Percentiles rank a stretch among this genome's conserved stretches.
Conservation (phyloP, 805 yeast species). For the Torulaspora quercuum region DNA sequence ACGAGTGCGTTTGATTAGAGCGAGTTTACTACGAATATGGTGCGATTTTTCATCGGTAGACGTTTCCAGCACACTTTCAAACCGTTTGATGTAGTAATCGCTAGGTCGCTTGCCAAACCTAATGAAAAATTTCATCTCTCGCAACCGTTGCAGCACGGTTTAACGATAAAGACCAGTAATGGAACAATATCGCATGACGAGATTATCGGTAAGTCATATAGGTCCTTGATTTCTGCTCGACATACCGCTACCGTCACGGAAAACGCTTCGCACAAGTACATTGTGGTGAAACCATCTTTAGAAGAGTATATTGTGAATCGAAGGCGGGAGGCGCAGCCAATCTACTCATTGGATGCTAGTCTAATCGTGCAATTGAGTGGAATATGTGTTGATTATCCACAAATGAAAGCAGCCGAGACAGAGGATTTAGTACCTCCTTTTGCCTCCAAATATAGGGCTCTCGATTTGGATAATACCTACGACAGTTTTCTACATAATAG, state of each 20-base stretch:
- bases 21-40: no score
- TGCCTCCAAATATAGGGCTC: constrained; percentile 3
- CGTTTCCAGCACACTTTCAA: constrained; percentile 10
- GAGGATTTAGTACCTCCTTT: constrained; percentile 6
- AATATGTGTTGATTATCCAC: constrained; percentile 43
- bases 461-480: constrained; percentile 8
- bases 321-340: constrained; percentile 48
- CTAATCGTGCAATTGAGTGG: constrained; percentile 47
- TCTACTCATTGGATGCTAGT: constrained; percentile 48
- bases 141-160: constrained; percentile 24
- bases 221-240: constrained; percentile 32
- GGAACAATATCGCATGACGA: constrained; percentile 38
- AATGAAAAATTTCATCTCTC: constrained; percentile 19
- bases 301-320: constrained; percentile 45
- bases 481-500: constrained; percentile 5
- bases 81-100: constrained; percentile 13
- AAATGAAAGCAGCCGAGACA: constrained; percentile 13
- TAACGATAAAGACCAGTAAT: constrained; percentile 20
- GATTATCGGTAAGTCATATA: constrained; percentile 40
- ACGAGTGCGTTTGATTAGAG: no score
- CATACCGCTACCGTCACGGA: background rate
- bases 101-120: constrained; percentile 15
- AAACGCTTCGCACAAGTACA: constrained; percentile 30
- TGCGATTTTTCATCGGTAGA: background rate
- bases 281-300: constrained; percentile 41